A percentile compares a stretch with the other conserved stretches of the same genome.
Evolutionary conservation across 768 basidiomycete species (phyloP).

Genomic region (Boletus eberwhitei): DNA sequence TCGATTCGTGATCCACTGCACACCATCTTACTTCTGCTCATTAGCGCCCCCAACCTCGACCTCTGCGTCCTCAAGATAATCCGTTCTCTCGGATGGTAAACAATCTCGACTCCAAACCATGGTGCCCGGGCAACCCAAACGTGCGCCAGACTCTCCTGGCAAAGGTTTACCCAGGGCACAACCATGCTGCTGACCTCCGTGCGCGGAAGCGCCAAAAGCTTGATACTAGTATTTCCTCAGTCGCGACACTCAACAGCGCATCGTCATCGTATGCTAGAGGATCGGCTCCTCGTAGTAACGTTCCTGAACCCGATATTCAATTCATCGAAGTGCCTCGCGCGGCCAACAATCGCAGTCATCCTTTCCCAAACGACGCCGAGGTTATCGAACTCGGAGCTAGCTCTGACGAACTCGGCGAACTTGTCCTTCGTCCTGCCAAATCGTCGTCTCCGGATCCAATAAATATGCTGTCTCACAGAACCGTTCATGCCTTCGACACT

Average conservation of each 20-base stretch:
- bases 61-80: constrained; percentile 9
- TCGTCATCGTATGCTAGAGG: constrained; percentile 1
- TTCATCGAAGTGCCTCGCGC: constrained; percentile 4
- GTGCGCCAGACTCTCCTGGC: constrained; percentile 19
- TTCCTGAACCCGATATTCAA: constrained; percentile 25
- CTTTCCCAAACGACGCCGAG: constrained; percentile 15
- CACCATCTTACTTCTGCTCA: constrained; percentile 2
- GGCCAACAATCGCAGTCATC: neutral
- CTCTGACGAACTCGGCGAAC: constrained; percentile 25
- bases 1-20: neutral
- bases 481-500: constrained; percentile 21
- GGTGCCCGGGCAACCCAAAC: constrained; percentile 24
- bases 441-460: constrained; percentile 28
- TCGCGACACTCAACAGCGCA: neutral
- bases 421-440: constrained; percentile 8
- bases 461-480: neutral
- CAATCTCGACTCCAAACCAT: neutral
- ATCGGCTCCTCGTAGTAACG: neutral
- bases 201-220: constrained; percentile 24
- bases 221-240: constrained; percentile 1
- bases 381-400: constrained; percentile 14
- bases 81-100: constrained; percentile 8
- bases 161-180: neutral
- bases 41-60: constrained; percentile 4
- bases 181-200: neutral